Evolutionary conservation across 495 filamentous ascomycete species (phyloP), one percentile per base, ranked within the genome.

Genomic region (Alectoria sarmentosa): DNA sequence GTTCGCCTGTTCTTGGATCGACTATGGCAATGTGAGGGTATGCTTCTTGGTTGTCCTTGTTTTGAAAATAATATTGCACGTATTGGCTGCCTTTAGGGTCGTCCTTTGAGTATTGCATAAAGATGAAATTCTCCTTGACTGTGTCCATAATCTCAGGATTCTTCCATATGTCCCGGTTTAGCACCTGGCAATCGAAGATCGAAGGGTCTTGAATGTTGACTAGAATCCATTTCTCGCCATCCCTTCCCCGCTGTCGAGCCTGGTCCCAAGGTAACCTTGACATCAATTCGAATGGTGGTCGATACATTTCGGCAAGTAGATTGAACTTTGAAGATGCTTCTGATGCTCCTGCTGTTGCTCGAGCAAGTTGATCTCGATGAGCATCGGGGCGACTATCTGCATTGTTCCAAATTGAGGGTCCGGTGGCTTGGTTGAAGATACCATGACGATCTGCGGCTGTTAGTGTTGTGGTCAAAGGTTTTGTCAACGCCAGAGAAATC

Each of bases 161-260:
- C 74, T 97, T 98, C 94, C 94, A 98, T 56, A 97, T 83, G 71
- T 98, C 94, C 30, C 94, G 84, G 72, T 98, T 98, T 19, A 98
- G 79, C 4, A 88, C 78, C 72, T 98, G 95, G 71, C 94, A 98
- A 73, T 92, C 86, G 70, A 98, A 98, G 49, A 96, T 83, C 6
- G 90, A 87, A 41, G 87, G 81, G 73, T 98, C 92, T 76, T 98
- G 94, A 8, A 98, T 86, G 71, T 98, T 96, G 67, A 97, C 90
- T 59, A 98, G 72, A 19, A 98, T 82, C 94, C 94, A 98, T 73
- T 95, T 97, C 75, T 91, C 85, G 36, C 81, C 79, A 32, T 92
- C 88, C 71, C 89, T 92, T 48, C 93, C 94, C 68, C 90, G 79
- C 21, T 94, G 81, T 46, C 95, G 86, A 23, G 90, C 93, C 28